Base-by-base conservation (phyloP, 1,284 basidiomycete species). In the Trichosporon inkin region DNA sequence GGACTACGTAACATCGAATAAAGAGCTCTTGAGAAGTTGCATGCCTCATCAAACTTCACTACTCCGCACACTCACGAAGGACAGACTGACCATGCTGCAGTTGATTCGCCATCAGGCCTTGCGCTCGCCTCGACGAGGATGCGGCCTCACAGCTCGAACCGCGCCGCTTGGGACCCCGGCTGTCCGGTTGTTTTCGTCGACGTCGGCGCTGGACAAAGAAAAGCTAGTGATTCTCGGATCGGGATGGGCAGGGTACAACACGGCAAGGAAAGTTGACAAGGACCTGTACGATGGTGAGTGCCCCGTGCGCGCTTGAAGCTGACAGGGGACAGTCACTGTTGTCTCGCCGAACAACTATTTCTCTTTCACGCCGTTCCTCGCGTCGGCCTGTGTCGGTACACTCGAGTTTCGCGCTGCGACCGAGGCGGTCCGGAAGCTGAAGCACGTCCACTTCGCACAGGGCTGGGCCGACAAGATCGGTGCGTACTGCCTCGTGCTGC, bases 191-290 rank as follows among this genome's bases (percentile, higher is more conserved):
- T 60, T 60, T 47, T 7, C 44, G 10, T 19, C 49, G 11, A 32
- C 55, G 8, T 7, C 13, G 8, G 35, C 14, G 0, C n/a, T 28
- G 1, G 52, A 19, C 2, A 63, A 60, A 36, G 62, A 63, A 47
- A 51, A 39, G 36, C 56, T 92, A 22, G 85, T 92, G n/a, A 86
- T 92, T 60, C 80, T 92, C 1, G 90, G 90, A 1, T 88, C 86
- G 8, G 90, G 90, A 20, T 92, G 89, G 90, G 89, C 87, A 59
- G 90, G 89, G 0, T 90, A 90, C 69, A 86, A 86, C 65, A 78
- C 90, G 4, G 80, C 66, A 53, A 68, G 72, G 10, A 70, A 71
- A 38, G 66, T 73, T 7, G 72, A 79, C 64, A 74, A 74, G 62
- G 57, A 56, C 17, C 55, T 68, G 5, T 77, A 75, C 44, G 71